phyloP scores from a whole-genome alignment of 164 flowering plant genomes.

The Vitis rotundifolia region DNA sequence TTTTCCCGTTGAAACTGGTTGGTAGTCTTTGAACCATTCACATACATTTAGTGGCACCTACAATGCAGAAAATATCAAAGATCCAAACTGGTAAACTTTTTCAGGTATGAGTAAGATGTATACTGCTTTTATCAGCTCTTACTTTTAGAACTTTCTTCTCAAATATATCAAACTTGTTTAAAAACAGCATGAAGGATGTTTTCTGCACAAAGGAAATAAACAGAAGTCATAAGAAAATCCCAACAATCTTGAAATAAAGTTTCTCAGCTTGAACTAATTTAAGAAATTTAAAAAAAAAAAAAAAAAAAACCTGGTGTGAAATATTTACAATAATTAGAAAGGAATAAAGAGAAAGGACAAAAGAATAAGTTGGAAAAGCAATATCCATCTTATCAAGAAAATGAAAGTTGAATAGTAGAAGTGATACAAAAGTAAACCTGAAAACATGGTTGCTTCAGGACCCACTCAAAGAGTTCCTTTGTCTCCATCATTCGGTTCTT shows the following conservation, averaged over 20 bases:
- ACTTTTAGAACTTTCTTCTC: slow-evolving; percentile 92
- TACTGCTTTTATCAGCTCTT: slow-evolving; percentile 26
- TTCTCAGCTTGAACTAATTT: background rate
- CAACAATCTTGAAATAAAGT: background rate
- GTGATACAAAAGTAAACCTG: slow-evolving; percentile 57
- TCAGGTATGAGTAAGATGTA: background rate
- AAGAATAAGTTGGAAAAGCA: background rate
- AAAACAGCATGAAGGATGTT: slow-evolving; percentile 95
- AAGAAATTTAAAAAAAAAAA: too few species aligned
- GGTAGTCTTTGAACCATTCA: slow-evolving; percentile 99
- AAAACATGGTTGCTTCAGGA: slow-evolving; percentile 93
- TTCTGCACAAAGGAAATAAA: slow-evolving; percentile 53
- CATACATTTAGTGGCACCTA: slow-evolving; percentile 91
- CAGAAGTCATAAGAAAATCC: background rate
- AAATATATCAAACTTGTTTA: slow-evolving; percentile 96
- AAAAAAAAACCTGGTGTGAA: too few species aligned
- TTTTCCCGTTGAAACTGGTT: slow-evolving; percentile 82
- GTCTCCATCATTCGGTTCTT: slow-evolving; percentile 95
- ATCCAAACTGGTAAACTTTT: background rate
- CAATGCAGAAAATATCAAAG: slow-evolving; percentile 10
- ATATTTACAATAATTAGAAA: too few species aligned
- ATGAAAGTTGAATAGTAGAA: slow-evolving; percentile 1
- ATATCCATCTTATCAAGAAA: background rate
- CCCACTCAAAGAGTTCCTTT: slow-evolving; percentile 95
- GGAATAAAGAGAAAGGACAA: too few species aligned